These are phyloP conservation scores for Mortierella sp. DNA, from an alignment of 371 early-diverging fungal species.

Conservation along the genomic window DNA sequence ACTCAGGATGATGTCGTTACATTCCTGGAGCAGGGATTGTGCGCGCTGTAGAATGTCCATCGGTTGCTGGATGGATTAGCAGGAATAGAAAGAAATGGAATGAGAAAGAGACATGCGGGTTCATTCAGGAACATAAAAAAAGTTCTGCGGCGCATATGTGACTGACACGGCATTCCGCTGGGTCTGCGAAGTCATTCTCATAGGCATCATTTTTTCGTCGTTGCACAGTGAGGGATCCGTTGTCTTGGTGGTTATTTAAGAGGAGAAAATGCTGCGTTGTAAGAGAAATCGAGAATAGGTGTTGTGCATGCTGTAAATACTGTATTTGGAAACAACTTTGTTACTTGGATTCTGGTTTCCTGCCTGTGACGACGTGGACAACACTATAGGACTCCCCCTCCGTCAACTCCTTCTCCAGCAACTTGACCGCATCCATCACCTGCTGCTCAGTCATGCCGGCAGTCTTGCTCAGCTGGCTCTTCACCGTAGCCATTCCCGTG, in stretches of 20 bases:
- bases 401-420: slow-evolving; percentile 27
- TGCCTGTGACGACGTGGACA: slow-evolving; percentile 33
- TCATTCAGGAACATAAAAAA: background rate
- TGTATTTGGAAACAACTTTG: background rate
- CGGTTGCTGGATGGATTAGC: background rate
- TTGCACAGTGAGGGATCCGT: no score
- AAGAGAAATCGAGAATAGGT: no score
- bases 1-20: slow-evolving; percentile 30
- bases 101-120: background rate
- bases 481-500: slow-evolving; percentile 23
- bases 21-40: slow-evolving; percentile 35
- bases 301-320: no score
- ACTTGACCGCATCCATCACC: slow-evolving; percentile 23
- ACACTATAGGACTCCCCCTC: slow-evolving; percentile 12
- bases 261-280: no score
- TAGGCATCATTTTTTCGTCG: no score
- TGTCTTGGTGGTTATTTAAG: no score
- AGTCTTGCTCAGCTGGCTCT: slow-evolving; percentile 32
- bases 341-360: slow-evolving; percentile 21
- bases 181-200: no score
- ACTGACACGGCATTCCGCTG: background rate
- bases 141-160: no score
- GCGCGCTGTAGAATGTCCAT: slow-evolving; percentile 36
- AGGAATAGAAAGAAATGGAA: background rate
- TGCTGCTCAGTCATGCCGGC: slow-evolving; percentile 39